A percentile compares a stretch with the other conserved stretches of the same genome.
These are phyloP conservation scores for Prunus fruticosa DNA, from an alignment of 306 rosid species.

Conservation along the genomic window DNA sequence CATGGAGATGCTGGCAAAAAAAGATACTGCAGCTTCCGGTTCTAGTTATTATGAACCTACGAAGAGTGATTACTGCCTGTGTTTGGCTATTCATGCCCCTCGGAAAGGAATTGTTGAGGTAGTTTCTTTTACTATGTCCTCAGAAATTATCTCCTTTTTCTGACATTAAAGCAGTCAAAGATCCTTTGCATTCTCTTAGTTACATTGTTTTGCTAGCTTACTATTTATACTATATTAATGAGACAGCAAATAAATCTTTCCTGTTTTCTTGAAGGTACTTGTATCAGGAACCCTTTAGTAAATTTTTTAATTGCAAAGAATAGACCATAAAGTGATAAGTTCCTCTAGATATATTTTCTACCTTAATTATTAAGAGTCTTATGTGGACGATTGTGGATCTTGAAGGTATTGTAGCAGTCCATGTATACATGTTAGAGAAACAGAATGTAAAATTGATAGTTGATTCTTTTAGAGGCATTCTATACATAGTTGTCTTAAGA, in stretches of 20 bases:
- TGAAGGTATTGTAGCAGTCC: no score
- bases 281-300: neutral
- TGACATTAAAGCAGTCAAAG: neutral
- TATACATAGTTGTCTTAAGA: no score
- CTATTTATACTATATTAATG: neutral
- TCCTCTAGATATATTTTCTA: neutral
- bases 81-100: constrained; percentile 98
- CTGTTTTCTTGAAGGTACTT: neutral
- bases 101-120: constrained; percentile 94
- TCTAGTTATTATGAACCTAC: constrained; percentile 58
- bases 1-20: constrained; percentile 92
- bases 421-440: no score
- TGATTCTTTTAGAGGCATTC: no score
- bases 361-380: neutral
- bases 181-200: neutral
- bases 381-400: no score
- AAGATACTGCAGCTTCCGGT: constrained; percentile 60
- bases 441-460: no score
- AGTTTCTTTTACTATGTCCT: constrained; percentile 1
- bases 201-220: no score
- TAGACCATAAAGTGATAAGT: neutral
- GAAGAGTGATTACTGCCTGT: constrained; percentile 93
- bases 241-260: neutral
- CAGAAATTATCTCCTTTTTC: neutral
- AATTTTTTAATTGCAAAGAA: neutral